Evolutionary conservation across 345 rosid species (phyloP).

Genomic region (Mercurialis annua): DNA sequence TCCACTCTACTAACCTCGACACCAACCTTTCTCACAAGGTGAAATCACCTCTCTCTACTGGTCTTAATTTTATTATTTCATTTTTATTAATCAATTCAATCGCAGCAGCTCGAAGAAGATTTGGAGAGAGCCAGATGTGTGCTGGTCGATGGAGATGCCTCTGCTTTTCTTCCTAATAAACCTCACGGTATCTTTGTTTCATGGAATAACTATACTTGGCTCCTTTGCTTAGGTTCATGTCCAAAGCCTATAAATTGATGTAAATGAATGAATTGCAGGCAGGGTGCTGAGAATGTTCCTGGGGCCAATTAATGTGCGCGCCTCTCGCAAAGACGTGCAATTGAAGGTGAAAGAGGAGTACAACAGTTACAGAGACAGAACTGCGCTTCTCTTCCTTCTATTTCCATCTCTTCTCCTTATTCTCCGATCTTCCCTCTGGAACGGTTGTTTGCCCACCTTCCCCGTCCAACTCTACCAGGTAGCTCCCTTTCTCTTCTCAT

Average conservation of each 20-base stretch:
- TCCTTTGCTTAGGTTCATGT: neutral
- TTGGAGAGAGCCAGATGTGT: conserved; percentile 71
- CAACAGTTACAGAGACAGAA: conserved; percentile 89
- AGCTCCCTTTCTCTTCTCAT: neutral
- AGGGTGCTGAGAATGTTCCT: conserved; percentile 70
- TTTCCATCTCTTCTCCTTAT: conserved; percentile 74
- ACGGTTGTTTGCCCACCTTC: conserved; percentile 87
- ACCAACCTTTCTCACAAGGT: conserved; percentile 65
- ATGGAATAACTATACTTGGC: neutral
- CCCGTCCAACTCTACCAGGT: conserved; percentile 98
- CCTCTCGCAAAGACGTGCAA: conserved; percentile 74
- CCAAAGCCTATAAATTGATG: neutral
- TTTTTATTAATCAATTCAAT: neutral
- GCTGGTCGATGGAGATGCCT: conserved; percentile 74
- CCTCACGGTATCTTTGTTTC: conserved; percentile 44
- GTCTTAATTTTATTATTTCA: neutral
- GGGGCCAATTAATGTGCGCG: conserved; percentile 95
- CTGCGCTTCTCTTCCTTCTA: conserved; percentile 88
- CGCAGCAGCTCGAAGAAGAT: conserved; percentile 72
- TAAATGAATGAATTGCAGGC: conserved; percentile 35
- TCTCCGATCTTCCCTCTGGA: conserved; percentile 80
- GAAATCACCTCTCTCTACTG: too few species aligned
- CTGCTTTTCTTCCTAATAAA: conserved; percentile 71
- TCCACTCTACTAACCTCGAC: conserved; percentile 42
- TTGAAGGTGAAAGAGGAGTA: conserved; percentile 98